Evolutionary conservation across 2,329 filamentous ascomycete genomes (phyloP).

Genomic region (Calonectria henricotiae): DNA sequence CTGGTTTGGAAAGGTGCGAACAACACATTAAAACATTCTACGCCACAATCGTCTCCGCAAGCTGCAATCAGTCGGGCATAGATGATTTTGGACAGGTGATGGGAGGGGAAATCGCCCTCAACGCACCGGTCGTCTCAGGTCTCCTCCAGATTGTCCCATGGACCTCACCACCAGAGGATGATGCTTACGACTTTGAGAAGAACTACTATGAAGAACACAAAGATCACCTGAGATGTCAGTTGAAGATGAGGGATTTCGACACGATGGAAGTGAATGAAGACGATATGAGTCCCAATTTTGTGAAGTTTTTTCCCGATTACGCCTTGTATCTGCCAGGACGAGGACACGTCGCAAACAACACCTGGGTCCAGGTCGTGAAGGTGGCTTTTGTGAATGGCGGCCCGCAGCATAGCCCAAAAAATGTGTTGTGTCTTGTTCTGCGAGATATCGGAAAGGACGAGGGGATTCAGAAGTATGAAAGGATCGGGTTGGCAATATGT

Average conservation of each 20-base stretch:
- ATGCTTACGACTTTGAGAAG: neutral
- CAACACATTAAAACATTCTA: neutral
- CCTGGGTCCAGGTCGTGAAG: conserved; percentile 4
- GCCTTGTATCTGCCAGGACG: neutral
- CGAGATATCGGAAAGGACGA: neutral
- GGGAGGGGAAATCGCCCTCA: neutral
- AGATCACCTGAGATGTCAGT: neutral
- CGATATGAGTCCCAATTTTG: neutral
- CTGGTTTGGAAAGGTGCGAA: neutral
- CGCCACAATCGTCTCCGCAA: neutral
- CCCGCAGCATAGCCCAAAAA: neutral
- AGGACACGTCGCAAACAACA: neutral
- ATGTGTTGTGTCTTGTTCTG: neutral
- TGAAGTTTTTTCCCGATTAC: neutral
- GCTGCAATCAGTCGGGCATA: neutral
- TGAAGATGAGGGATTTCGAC: conserved; percentile 11
- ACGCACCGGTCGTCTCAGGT: neutral
- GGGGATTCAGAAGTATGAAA: conserved; percentile 1
- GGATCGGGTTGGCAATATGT: neutral
- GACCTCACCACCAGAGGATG: neutral
- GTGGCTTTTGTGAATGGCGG: neutral
- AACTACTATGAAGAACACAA: neutral
- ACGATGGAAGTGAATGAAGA: neutral
- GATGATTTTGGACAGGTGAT: neutral
- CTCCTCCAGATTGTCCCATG: neutral